Conservation (phyloP, 225 moss, liverwort and hornwort genomes). For the Physcomitrium patens region DNA sequence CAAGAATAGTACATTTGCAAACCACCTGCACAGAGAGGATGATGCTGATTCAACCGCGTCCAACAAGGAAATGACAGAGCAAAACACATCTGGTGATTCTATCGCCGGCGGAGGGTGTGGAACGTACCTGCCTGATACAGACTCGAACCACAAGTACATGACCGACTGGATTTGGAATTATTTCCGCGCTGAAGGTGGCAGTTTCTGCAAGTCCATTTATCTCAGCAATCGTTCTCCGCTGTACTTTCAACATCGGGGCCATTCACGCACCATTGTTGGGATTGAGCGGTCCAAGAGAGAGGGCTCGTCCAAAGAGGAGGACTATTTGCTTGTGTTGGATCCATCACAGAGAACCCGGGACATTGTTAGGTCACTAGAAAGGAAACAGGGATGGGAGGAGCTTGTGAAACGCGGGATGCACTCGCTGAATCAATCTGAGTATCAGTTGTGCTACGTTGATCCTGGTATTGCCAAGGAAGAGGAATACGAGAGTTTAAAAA, state of each 20-base stretch:
- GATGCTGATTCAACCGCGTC: background rate
- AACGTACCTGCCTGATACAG: background rate
- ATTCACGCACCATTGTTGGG: slow-evolving; percentile 81
- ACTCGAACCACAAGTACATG: slow-evolving; percentile 65
- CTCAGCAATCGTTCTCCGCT: slow-evolving; percentile 68
- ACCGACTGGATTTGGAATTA: slow-evolving; percentile 83
- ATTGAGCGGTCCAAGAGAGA: slow-evolving; percentile 52
- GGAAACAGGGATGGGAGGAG: slow-evolving; percentile 61
- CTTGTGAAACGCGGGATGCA: slow-evolving; percentile 56
- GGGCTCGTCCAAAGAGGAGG: slow-evolving; percentile 44
- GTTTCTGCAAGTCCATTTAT: slow-evolving; percentile 8
- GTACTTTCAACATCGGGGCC: slow-evolving; percentile 80
- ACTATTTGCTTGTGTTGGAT: slow-evolving; percentile 62
- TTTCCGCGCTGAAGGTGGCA: slow-evolving; percentile 31
- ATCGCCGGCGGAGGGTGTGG: slow-evolving; percentile 41
- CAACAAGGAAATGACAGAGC: slow-evolving; percentile 12
- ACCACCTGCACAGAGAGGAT: background rate
- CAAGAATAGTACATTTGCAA: slow-evolving; percentile 19
- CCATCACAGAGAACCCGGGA: slow-evolving; percentile 57
- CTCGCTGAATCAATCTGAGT: slow-evolving; percentile 58
- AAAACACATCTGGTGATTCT: slow-evolving; percentile 22
- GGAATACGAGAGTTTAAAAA: slow-evolving; percentile 64
- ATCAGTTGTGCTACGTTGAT: slow-evolving; percentile 70
- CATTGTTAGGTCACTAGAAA: slow-evolving; percentile 37
- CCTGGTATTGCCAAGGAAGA: slow-evolving; percentile 59